Evolutionary conservation across 176 grass and related monocot genomes (phyloP).

Genomic region (Triticum aestivum): DNA sequence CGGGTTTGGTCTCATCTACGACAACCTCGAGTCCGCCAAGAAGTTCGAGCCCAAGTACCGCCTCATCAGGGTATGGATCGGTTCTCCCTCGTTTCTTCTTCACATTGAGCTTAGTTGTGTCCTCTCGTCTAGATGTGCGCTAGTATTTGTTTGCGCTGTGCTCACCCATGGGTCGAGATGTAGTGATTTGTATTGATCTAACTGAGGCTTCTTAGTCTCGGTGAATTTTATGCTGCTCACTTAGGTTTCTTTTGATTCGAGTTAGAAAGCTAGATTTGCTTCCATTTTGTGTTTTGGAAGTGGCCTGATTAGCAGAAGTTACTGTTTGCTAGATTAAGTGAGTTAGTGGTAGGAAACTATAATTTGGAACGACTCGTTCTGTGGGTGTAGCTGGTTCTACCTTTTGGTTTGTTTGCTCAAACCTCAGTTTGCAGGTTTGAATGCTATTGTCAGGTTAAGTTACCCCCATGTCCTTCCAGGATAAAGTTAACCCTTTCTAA

Average conservation of each 20-base stretch:
- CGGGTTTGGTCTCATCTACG: constrained; percentile 95
- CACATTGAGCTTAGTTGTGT: not conserved
- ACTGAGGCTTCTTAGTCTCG: not conserved
- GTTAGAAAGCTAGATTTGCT: not conserved
- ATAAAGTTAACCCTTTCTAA: too few relatives aligned
- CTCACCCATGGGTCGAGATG: not conserved
- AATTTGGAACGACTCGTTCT: not conserved
- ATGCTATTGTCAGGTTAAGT: not conserved
- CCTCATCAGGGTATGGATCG: constrained; percentile 71
- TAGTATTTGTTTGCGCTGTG: not conserved
- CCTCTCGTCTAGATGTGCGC: not conserved
- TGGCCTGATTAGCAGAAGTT: too few relatives aligned
- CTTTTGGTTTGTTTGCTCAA: not conserved
- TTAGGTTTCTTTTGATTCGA: too few relatives aligned
- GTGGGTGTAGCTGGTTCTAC: not conserved
- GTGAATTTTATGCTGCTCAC: not conserved
- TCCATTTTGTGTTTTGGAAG: not conserved
- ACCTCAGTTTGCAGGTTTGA: not conserved
- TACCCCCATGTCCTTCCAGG: too few relatives aligned
- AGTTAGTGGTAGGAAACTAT: not conserved
- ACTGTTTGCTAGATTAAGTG: not conserved
- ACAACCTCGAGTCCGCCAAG: constrained; percentile 75
- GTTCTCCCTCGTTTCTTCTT: not conserved
- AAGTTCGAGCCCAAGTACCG: constrained; percentile 96
- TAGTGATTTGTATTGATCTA: not conserved